phyloP scores from a whole-genome alignment of 768 basidiomycete species.

The Harrya chromipes region DNA sequence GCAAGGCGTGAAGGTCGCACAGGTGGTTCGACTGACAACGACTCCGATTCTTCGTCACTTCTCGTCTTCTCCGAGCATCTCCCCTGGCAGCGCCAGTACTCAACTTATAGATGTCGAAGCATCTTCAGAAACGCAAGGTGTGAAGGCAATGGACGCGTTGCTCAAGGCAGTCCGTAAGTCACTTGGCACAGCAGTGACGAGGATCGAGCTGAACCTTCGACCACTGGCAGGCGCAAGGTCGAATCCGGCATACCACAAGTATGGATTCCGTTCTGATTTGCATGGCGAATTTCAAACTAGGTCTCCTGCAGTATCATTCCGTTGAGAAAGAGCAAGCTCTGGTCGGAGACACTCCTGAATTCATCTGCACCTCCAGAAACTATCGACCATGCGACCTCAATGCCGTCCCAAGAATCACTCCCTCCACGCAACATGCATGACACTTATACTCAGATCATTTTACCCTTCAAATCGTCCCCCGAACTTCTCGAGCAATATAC shows the following conservation, averaged over 20 bases:
- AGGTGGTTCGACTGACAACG: background rate
- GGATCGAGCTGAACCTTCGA: background rate
- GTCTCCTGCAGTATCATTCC: constrained; percentile 48
- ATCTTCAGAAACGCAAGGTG: constrained; percentile 54
- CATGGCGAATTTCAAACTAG: constrained; percentile 3
- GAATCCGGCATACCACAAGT: constrained; percentile 54
- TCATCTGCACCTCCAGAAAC: constrained; percentile 24
- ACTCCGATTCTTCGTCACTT: background rate
- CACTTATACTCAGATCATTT: constrained; percentile 62
- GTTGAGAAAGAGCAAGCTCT: constrained; percentile 47
- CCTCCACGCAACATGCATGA: constrained; percentile 62
- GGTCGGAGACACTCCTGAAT: constrained; percentile 57
- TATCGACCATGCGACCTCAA: constrained; percentile 11
- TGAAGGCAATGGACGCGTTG: constrained; percentile 54
- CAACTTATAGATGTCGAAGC: constrained; percentile 18
- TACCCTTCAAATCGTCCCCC: constrained; percentile 61
- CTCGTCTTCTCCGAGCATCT: background rate
- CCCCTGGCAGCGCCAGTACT: background rate
- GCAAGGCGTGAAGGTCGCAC: background rate
- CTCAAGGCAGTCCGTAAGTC: constrained; percentile 56
- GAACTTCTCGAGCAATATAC: constrained; percentile 64
- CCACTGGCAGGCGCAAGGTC: constrained; percentile 42
- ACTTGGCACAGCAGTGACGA: background rate
- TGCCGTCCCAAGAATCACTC: constrained; percentile 24
- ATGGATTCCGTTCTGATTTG: constrained; percentile 9